A percentile compares a stretch with the other conserved stretches of the same genome.
Conservation (phyloP, 2,329 filamentous ascomycete species). For the Thielaviopsis ethacetica region DNA sequence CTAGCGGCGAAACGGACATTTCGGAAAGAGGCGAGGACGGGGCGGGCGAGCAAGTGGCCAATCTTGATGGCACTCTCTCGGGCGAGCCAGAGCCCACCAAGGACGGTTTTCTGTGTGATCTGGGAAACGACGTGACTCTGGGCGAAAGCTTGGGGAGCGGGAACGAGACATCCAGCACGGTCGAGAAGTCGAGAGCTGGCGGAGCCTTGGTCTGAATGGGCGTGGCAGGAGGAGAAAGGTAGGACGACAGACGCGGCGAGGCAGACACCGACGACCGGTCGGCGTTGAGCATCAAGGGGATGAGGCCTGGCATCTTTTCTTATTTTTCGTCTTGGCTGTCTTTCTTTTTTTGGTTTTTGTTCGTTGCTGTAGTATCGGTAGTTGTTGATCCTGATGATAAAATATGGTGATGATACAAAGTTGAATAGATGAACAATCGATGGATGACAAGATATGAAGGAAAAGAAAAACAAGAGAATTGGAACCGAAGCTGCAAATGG, state of each 20-base stretch:
- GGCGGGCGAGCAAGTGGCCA: constrained; percentile 6
- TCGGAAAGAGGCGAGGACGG: background rate
- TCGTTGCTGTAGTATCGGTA: background rate
- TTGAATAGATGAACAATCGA: too few relatives aligned
- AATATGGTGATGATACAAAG: background rate
- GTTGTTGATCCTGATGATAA: background rate
- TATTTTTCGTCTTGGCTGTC: background rate
- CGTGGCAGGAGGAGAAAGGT: constrained; percentile 8
- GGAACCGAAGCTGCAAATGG: too few relatives aligned
- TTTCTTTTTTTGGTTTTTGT: background rate
- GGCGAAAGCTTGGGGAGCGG: constrained; percentile 10
- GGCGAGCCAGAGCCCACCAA: constrained; percentile 5
- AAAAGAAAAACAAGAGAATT: too few relatives aligned
- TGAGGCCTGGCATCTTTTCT: constrained; percentile 18
- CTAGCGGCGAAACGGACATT: background rate
- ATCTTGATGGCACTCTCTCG: constrained; percentile 17
- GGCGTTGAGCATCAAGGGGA: constrained; percentile 19
- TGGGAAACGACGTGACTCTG: background rate
- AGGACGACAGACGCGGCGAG: constrained; percentile 9
- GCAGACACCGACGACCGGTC: constrained; percentile 11
- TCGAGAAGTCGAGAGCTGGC: constrained; percentile 5
- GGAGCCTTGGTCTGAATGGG: background rate
- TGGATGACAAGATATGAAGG: too few relatives aligned
- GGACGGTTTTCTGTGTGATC: constrained; percentile 4
- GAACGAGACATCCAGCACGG: constrained; percentile 9